Evolutionary conservation across 768 basidiomycete genomes (phyloP), one percentile per base, ranked within the genome.

Genomic region (Amanita phalloides): DNA sequence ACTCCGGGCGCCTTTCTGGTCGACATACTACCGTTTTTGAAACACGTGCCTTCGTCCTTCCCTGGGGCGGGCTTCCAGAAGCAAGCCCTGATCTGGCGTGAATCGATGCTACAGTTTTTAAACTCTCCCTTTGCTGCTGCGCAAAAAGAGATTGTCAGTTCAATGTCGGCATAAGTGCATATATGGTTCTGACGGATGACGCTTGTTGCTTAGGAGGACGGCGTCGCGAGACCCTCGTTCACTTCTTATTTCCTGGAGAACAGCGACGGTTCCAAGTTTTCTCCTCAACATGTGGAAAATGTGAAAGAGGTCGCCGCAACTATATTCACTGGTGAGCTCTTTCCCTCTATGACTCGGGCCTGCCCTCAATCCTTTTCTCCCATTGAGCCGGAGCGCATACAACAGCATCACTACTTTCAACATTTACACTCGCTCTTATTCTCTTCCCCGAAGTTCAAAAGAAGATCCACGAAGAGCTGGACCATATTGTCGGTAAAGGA

Each of bases 61-160:
- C 83, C 83, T 3, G 83, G 81, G 13, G 74, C 78, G 0, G 71
- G 71, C 0, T 85, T 83, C 71, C 68, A 77, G 58, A 67, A 67
- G 32, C 74, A 77, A 48, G 81, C 79, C 0, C 60, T 49, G 2
- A 53, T 57, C 10, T 82, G 79, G 78, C 64, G 65, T 17, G 60
- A 62, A 33, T 55, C 66, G 3, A 64, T 68, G 38, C 53, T 66
- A 9, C 60, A 65, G 25, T 68, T 75, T 59, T 59, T 65, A 9
- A 64, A 71, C 13, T 52, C 62, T 10, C 74, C 75, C 0, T 78
- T 62, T 49, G 39, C 51, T 10, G 62, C 56, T 8, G 58, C 63
- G 17, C 55, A 61, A 25, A 64, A 55, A 39, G 48, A 55, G 10
- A 61, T 68, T 30, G 66, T 68, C 38, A 52, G 62, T 57, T 13